These are phyloP conservation scores for Mercurialis annua DNA, from an alignment of 345 rosid genomes.

Conservation along the genomic window DNA sequence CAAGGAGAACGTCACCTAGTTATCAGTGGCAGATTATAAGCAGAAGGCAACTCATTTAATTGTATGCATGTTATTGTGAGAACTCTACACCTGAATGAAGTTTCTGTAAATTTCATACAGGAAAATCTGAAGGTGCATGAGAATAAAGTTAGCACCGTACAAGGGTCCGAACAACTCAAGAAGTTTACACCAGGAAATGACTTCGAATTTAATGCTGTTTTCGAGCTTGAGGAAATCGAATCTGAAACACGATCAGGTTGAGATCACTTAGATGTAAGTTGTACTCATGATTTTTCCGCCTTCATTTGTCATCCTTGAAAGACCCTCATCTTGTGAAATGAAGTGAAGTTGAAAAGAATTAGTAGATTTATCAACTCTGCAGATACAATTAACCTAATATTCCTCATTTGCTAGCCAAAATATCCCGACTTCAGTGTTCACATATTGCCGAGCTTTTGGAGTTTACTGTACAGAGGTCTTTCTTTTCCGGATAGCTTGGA, in stretches of 20 bases:
- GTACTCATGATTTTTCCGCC: background rate
- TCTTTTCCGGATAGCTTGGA: background rate
- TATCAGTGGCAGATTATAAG: constrained; percentile 56
- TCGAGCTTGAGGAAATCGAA: constrained; percentile 42
- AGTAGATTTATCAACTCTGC: background rate
- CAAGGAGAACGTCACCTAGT: constrained; percentile 52
- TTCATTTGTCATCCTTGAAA: too few relatives aligned
- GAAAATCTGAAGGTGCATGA: constrained; percentile 53
- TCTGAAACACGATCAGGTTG: constrained; percentile 14
- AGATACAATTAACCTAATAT: background rate
- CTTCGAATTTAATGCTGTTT: constrained; percentile 48
- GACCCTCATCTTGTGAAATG: background rate
- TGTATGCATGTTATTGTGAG: background rate
- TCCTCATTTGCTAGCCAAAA: background rate
- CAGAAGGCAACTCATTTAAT: constrained; percentile 38
- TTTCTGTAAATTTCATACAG: constrained; percentile 24
- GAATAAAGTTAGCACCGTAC: constrained; percentile 50
- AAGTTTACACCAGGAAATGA: constrained; percentile 49
- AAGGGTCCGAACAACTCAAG: constrained; percentile 49
- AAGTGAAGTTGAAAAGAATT: background rate
- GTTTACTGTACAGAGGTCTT: background rate
- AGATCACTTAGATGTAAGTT: background rate
- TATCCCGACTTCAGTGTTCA: too few relatives aligned
- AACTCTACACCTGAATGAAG: background rate
- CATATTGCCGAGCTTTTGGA: background rate